Conservation (phyloP, 108 stramenopile species). For the Aurantiochytrium sp. region DNA sequence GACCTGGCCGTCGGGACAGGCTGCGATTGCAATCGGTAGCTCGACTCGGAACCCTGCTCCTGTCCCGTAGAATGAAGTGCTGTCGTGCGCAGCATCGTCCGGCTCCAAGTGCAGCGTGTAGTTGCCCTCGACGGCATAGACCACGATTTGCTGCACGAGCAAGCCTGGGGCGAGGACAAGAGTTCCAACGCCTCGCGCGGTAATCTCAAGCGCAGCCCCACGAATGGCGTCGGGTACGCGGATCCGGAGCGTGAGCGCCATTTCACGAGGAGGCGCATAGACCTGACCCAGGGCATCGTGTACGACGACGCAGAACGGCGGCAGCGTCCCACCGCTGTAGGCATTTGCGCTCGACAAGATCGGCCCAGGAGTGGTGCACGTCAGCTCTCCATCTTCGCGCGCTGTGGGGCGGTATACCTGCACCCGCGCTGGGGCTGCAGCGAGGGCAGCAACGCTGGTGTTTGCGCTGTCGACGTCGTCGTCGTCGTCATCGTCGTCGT, state of each 20-base stretch:
- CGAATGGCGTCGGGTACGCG: background rate
- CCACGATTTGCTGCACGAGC: background rate
- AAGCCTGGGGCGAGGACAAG: background rate
- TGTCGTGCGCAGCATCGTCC: too few species aligned
- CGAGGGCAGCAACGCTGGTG: background rate
- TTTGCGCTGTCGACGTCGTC: background rate
- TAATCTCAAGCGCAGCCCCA: background rate
- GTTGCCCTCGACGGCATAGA: background rate
- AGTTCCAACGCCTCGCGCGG: background rate
- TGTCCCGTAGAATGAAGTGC: too few species aligned
- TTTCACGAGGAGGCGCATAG: background rate
- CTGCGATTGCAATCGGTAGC: background rate
- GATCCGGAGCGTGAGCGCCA: background rate
- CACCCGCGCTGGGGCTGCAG: background rate
- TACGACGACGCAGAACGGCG: background rate
- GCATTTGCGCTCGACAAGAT: background rate
- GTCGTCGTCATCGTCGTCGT: too few species aligned
- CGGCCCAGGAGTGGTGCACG: background rate
- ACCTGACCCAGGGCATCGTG: background rate
- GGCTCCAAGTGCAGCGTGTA: background rate
- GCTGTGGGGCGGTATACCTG: background rate
- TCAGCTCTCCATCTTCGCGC: background rate
- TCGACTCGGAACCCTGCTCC: too few species aligned
- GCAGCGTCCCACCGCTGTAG: background rate
- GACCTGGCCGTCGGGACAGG: background rate